Evolutionary conservation across 2,329 filamentous ascomycete genomes (phyloP).

Genomic region (Pestalotiopsis sp.): DNA sequence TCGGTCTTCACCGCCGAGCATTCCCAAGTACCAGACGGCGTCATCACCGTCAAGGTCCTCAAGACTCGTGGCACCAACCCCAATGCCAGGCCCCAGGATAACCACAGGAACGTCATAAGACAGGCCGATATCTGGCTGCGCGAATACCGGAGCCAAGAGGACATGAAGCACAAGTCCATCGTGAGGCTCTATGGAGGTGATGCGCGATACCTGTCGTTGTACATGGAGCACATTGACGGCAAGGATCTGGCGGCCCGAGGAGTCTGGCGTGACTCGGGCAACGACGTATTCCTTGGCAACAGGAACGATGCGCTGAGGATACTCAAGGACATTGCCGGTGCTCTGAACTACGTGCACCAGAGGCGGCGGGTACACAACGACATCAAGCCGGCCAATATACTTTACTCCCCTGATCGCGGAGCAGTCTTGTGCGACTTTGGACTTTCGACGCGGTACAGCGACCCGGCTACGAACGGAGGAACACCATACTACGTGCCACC

Average conservation of each 20-base stretch:
- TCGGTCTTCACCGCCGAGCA: conserved; percentile 59
- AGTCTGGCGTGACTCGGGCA: conserved; percentile 50
- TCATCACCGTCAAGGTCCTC: conserved; percentile 64
- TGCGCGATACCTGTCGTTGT: conserved; percentile 60
- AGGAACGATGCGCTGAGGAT: conserved; percentile 54
- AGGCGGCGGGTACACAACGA: conserved; percentile 61
- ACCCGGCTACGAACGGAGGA: conserved; percentile 53
- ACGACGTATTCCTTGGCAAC: conserved; percentile 53
- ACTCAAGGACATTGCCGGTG: conserved; percentile 54
- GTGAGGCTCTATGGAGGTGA: conserved; percentile 62
- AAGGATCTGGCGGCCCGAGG: conserved; percentile 53
- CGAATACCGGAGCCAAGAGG: conserved; percentile 58
- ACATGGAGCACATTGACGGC: conserved; percentile 64
- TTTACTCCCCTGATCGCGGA: conserved; percentile 60
- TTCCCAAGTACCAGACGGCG: conserved; percentile 53
- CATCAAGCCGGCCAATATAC: conserved; percentile 64
- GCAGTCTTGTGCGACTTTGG: conserved; percentile 65
- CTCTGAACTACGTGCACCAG: conserved; percentile 58
- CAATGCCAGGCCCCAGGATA: conserved; percentile 48
- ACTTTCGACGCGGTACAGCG: conserved; percentile 50
- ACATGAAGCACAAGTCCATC: conserved; percentile 59
- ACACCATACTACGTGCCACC: conserved; percentile 66
- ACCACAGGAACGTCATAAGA: conserved; percentile 58
- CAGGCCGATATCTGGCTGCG: conserved; percentile 64
- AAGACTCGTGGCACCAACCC: conserved; percentile 50